A percentile compares a stretch with the other conserved stretches of the same genome.
These are phyloP conservation scores for Polyporus arcularius DNA, from an alignment of 768 basidiomycete species.

Conservation along the genomic window DNA sequence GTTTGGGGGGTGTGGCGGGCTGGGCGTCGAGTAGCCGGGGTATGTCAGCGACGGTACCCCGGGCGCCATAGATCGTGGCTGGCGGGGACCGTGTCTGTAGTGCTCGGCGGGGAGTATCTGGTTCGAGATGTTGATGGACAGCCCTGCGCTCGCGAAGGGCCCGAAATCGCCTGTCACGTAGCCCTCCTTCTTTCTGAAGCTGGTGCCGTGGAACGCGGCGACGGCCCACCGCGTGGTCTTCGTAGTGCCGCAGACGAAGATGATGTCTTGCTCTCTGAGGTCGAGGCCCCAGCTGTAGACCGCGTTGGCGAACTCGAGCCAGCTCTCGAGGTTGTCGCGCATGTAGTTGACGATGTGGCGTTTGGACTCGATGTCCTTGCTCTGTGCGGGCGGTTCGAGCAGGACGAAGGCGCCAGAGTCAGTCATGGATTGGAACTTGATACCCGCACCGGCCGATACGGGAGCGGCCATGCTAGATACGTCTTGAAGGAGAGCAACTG, in stretches of 20 bases:
- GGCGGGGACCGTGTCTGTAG: background rate
- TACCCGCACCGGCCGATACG: background rate
- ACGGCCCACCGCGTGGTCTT: slow-evolving; percentile 9
- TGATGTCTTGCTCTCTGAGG: background rate
- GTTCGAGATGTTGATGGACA: slow-evolving; percentile 1
- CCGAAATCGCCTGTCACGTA: background rate
- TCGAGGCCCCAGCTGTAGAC: background rate
- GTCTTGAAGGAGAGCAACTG: background rate
- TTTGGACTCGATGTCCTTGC: background rate
- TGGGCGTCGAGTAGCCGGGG: background rate
- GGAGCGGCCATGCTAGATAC: background rate
- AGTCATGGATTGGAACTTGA: background rate
- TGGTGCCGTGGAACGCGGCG: background rate
- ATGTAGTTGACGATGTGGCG: background rate
- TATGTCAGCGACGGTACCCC: too few relatives aligned
- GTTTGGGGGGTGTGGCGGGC: background rate
- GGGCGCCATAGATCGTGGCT: background rate
- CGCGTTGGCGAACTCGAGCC: slow-evolving; percentile 6
- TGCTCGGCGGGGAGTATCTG: slow-evolving; percentile 1
- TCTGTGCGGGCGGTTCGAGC: background rate
- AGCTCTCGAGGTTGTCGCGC: slow-evolving; percentile 3
- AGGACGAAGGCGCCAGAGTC: background rate
- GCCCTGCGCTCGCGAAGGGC: background rate
- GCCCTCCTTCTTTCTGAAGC: background rate
- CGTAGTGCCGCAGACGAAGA: slow-evolving; percentile 5